Conservation (phyloP, 768 basidiomycete genomes). For the Coprinopsis marcescibilis region DNA sequence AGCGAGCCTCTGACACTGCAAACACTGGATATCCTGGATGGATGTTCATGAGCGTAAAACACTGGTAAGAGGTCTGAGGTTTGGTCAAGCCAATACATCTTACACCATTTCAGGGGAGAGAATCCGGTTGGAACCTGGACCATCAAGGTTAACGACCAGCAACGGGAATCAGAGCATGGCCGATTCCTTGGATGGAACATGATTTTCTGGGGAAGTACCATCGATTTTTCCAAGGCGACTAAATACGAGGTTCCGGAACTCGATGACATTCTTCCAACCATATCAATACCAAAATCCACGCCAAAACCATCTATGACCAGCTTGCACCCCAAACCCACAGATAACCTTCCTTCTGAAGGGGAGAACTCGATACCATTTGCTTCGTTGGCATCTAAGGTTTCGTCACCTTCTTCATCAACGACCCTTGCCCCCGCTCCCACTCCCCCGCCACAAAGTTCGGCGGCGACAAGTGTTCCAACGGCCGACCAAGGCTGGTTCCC, state of each 20-base stretch:
- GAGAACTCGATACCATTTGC: slow-evolving; percentile 67
- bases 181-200: slow-evolving; percentile 89
- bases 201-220: slow-evolving; percentile 84
- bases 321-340: slow-evolving; percentile 78
- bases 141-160: slow-evolving; percentile 78
- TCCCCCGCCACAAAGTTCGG: slow-evolving; percentile 34
- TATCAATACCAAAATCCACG: slow-evolving; percentile 30
- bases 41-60: slow-evolving; percentile 98
- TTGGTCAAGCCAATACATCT: too few species aligned
- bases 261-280: slow-evolving; percentile 43
- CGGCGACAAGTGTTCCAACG: slow-evolving; percentile 24
- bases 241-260: slow-evolving; percentile 55
- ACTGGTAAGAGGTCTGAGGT: slow-evolving; percentile 79
- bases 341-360: slow-evolving; percentile 75
- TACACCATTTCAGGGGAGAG: slow-evolving; percentile 88
- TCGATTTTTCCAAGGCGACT: slow-evolving; percentile 63
- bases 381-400: slow-evolving; percentile 55
- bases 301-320: slow-evolving; percentile 42
- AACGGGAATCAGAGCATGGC: slow-evolving; percentile 49
- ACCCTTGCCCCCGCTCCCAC: slow-evolving; percentile 28
- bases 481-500: slow-evolving; percentile 85
- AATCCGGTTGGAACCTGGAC: slow-evolving; percentile 88
- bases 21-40: slow-evolving; percentile 81
- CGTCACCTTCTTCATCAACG: slow-evolving; percentile 24
- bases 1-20: slow-evolving; percentile 59